A percentile compares a stretch with the other conserved stretches of the same genome.
Evolutionary conservation across 441 rosid species (phyloP).

Genomic region (Brassica hybrid): DNA sequence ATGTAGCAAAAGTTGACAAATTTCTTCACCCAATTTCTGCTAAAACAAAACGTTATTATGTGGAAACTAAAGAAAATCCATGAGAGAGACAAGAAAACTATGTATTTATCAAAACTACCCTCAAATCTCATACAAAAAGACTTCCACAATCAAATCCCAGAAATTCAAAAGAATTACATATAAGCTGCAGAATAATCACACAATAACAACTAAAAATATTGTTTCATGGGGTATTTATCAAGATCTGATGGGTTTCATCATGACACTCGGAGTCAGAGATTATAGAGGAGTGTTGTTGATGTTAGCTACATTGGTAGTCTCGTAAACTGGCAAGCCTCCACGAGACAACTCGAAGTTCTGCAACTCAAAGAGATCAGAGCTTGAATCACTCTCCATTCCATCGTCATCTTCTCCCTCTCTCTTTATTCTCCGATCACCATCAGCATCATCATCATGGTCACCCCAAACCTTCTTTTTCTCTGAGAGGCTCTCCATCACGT

Average conservation of each 20-base stretch:
- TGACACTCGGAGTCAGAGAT: slow-evolving; percentile 24
- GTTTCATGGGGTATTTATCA: slow-evolving; percentile 16
- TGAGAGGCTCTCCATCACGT: slow-evolving; percentile 42
- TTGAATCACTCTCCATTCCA: slow-evolving; percentile 88
- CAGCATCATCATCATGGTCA: slow-evolving; percentile 49
- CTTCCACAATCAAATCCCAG: slow-evolving; percentile 40
- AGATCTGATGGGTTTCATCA: slow-evolving; percentile 13
- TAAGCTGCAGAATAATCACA: slow-evolving; percentile 6
- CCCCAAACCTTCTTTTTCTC: slow-evolving; percentile 47
- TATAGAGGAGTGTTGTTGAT: slow-evolving; percentile 53
- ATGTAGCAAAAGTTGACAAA: no score
- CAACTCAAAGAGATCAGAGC: slow-evolving; percentile 96
- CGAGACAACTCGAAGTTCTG: slow-evolving; percentile 76
- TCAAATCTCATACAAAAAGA: slow-evolving; percentile 29
- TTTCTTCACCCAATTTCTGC: no score
- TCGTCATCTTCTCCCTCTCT: slow-evolving; percentile 50
- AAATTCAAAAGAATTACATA: slow-evolving; percentile 21
- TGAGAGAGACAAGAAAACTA: slow-evolving; percentile 24
- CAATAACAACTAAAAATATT: slow-evolving; percentile 27
- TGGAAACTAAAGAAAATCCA: slow-evolving; percentile 19
- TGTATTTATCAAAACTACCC: slow-evolving; percentile 28
- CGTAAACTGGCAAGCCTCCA: slow-evolving; percentile 87
- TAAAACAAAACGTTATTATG: background rate
- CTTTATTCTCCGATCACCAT: slow-evolving; percentile 45
- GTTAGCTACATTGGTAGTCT: slow-evolving; percentile 78